phyloP scores from a whole-genome alignment of 331 rosid species.

The Arachis monticola region DNA sequence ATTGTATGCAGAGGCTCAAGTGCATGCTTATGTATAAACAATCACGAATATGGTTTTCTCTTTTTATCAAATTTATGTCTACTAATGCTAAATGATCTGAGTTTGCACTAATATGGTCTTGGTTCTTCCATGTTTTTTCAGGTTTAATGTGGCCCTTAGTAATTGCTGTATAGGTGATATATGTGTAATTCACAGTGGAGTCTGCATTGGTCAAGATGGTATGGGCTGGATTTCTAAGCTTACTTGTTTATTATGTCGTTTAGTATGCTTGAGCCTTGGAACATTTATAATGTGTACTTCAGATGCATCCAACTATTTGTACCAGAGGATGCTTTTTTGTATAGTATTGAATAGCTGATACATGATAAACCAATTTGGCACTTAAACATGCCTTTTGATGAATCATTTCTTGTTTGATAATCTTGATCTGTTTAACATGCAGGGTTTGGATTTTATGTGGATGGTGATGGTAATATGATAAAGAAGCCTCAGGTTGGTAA shows the following conservation, averaged over 20 bases:
- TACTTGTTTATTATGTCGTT: slow-evolving; percentile 27
- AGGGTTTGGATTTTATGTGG: slow-evolving; percentile 91
- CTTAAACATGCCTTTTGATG: slow-evolving; percentile 18
- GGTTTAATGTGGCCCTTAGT: slow-evolving; percentile 55
- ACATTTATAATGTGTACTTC: slow-evolving; percentile 4
- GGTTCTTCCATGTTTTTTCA: too few species aligned
- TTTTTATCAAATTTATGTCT: too few species aligned
- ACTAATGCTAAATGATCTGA: too few species aligned
- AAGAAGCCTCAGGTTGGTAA: slow-evolving; percentile 92
- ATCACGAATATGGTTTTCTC: neutral
- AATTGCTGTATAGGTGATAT: slow-evolving; percentile 78
- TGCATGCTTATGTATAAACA: neutral
- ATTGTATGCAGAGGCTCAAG: neutral
- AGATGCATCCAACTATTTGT: slow-evolving; percentile 8
- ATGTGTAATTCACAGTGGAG: slow-evolving; percentile 86
- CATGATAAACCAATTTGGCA: slow-evolving; percentile 22
- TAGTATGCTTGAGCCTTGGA: neutral
- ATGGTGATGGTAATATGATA: slow-evolving; percentile 68
- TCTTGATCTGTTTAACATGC: slow-evolving; percentile 36
- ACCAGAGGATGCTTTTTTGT: neutral
- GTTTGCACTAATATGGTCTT: too few species aligned
- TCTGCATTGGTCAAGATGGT: slow-evolving; percentile 98
- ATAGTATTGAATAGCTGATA: slow-evolving; percentile 7
- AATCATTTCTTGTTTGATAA: slow-evolving; percentile 16
- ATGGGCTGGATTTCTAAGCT: slow-evolving; percentile 40